Conservation (phyloP, 345 rosid species). For the Euclidium syriacum region DNA sequence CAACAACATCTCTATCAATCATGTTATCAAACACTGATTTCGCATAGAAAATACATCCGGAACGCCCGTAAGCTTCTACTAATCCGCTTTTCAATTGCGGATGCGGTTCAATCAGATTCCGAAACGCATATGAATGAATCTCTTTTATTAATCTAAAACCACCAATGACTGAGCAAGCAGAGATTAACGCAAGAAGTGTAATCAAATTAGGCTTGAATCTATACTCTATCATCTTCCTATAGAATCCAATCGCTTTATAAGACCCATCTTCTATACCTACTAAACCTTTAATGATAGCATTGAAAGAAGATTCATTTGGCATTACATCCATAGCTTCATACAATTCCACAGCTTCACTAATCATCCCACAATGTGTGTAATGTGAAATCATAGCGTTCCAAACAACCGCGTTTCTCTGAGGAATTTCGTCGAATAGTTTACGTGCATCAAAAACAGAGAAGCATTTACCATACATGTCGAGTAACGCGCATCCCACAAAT, state of each 20-base stretch:
- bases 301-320: conserved; percentile 50
- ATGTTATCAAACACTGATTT: conserved; percentile 32
- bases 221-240: conserved; percentile 42
- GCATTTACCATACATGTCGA: conserved; percentile 54
- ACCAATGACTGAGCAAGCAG: conserved; percentile 41
- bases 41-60: conserved; percentile 42
- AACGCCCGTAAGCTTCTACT: conserved; percentile 57
- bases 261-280: conserved; percentile 41
- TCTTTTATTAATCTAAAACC: conserved; percentile 41
- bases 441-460: conserved; percentile 39
- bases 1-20: conserved; percentile 51
- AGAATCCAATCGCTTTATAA: conserved; percentile 41
- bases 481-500: conserved; percentile 45
- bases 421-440: conserved; percentile 56
- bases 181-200: conserved; percentile 53
- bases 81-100: conserved; percentile 48
- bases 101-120: conserved; percentile 42
- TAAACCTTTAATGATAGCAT: conserved; percentile 44
- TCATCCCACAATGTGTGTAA: conserved; percentile 33
- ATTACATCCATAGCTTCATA: conserved; percentile 41
- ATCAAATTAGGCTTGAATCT: conserved; percentile 50
- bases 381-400: conserved; percentile 58
- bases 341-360: conserved; percentile 37
- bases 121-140: conserved; percentile 49
- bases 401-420: conserved; percentile 43